These are phyloP conservation scores for Lasiosphaeria hispida DNA, from an alignment of 495 filamentous ascomycete genomes.

Conservation along the genomic window DNA sequence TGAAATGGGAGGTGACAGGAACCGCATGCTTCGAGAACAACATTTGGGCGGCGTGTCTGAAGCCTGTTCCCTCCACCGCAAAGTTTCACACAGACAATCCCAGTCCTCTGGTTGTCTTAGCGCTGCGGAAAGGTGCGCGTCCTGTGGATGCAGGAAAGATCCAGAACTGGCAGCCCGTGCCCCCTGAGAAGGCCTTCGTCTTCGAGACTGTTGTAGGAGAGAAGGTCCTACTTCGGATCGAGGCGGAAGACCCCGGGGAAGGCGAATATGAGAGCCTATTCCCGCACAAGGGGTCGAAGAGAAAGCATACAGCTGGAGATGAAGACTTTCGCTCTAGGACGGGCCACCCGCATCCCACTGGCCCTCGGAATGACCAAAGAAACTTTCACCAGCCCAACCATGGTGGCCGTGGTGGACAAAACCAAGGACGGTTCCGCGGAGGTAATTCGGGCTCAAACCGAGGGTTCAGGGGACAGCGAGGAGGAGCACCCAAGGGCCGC, in stretches of 20 bases:
- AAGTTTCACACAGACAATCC: conserved; percentile 72
- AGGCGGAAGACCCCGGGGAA: conserved; percentile 60
- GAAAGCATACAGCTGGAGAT: conserved; percentile 52
- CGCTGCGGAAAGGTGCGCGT: conserved; percentile 65
- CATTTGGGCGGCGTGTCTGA: conserved; percentile 81
- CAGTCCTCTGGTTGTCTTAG: conserved; percentile 72
- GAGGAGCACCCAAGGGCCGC: conserved; percentile 20
- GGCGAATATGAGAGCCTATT: conserved; percentile 58
- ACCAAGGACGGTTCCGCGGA: conserved; percentile 20
- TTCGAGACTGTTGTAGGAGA: conserved; percentile 84
- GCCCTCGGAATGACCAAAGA: conserved; percentile 26
- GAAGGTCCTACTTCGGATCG: conserved; percentile 77
- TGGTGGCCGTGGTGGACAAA: conserved; percentile 19
- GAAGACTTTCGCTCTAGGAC: conserved; percentile 40
- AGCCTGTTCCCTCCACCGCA: conserved; percentile 63
- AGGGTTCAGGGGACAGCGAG: conserved; percentile 31
- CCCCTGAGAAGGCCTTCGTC: conserved; percentile 59
- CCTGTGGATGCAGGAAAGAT: conserved; percentile 81
- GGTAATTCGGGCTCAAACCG: conserved; percentile 22
- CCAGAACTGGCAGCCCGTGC: conserved; percentile 76
- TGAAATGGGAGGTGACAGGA: conserved; percentile 79
- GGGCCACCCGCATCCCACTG: conserved; percentile 18
- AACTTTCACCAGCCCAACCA: conserved; percentile 21
- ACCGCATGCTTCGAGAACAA: conserved; percentile 70
- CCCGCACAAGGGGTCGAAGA: conserved; percentile 55